Evolutionary conservation across 2,329 filamentous ascomycete genomes (phyloP), one percentile per base, ranked within the genome.

Genomic region (Pseudocercospora pini-densiflorae): DNA sequence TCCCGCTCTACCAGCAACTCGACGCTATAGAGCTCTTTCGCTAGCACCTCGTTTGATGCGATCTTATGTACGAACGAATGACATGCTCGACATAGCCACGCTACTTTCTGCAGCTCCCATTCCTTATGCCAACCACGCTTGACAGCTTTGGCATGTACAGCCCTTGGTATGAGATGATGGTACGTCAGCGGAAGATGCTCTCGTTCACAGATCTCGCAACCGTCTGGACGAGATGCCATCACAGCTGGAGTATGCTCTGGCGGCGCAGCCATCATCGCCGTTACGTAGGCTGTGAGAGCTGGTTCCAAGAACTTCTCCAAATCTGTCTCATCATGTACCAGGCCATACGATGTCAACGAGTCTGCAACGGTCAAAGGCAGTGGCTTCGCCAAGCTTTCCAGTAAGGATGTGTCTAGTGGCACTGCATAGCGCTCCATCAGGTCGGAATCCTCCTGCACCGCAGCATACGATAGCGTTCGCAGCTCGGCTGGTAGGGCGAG

Each of bases 21-120:
- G 6, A 95, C 87, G 0, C 88, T 94, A 79, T 88, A 92, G 76
- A 85, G 93, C 62, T 89, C 81, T 72, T 86, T 84, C 14, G 92
- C 93, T 71, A 97, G 80, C 71, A 91, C 91, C 83, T 96, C 92
- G 75, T 95, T 92, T 4, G 81, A 84, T 36, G 88, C 89, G 75
- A 93, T 87, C 45, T 87, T 82, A 81, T 96, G 93, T 76, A 96
- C 92, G 76, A 92, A 93, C 49, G 86, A 87, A 81, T 97, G 93
- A 74, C 93, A 97, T 2, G 92, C 90, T 59, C 92, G 84, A 79
- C 93, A 96, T 71, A 97, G 79, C 92, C 92, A 96, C 12, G 93
- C 92, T 21, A 95, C 93, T 75, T 89, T 93, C 73, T 92, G 88
- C 65, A 96, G 77, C 79, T 89, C 87, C 77, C 92, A 91, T 68